phyloP scores from a whole-genome alignment of 2,329 filamentous ascomycete species.

The Fusarium chlamydosporum region DNA sequence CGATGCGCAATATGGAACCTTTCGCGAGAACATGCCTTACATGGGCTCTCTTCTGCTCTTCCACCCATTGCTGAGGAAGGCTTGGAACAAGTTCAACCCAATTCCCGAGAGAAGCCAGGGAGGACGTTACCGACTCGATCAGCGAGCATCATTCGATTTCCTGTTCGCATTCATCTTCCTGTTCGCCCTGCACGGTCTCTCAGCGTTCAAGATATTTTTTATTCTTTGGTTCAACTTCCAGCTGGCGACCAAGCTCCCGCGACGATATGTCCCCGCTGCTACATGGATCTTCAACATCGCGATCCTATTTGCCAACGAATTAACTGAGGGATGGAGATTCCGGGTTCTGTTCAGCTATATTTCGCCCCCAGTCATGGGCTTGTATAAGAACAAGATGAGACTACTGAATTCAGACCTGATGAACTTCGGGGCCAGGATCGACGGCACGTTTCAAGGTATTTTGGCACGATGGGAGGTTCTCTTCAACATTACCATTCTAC shows the following conservation, averaged over 20 bases:
- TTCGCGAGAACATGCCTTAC: conserved; percentile 88
- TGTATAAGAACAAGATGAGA: conserved; percentile 45
- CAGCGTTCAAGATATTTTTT: conserved; percentile 81
- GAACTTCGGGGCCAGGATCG: conserved; percentile 78
- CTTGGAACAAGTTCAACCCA: conserved; percentile 73
- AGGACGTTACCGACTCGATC: conserved; percentile 72
- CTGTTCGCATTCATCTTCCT: conserved; percentile 86
- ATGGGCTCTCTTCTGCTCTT: conserved; percentile 79
- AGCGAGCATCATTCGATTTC: conserved; percentile 86
- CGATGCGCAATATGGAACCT: conserved; percentile 87
- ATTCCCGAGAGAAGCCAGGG: conserved; percentile 55
- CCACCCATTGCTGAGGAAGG: conserved; percentile 82
- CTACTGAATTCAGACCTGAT: conserved; percentile 61
- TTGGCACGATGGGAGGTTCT: conserved; percentile 94
- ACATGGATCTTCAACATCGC: conserved; percentile 94
- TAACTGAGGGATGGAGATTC: conserved; percentile 82
- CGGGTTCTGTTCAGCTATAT: conserved; percentile 71
- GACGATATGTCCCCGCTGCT: conserved; percentile 76
- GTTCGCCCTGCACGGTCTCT: conserved; percentile 84
- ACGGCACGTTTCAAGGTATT: conserved; percentile 81
- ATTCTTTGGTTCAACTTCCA: conserved; percentile 88
- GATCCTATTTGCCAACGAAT: conserved; percentile 90
- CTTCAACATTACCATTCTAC: conserved; percentile 94
- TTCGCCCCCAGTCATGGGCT: conserved; percentile 53
- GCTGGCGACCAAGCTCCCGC: conserved; percentile 80